Base-by-base conservation (phyloP, 768 basidiomycete genomes). In the Candolleomyces eurysporus region DNA sequence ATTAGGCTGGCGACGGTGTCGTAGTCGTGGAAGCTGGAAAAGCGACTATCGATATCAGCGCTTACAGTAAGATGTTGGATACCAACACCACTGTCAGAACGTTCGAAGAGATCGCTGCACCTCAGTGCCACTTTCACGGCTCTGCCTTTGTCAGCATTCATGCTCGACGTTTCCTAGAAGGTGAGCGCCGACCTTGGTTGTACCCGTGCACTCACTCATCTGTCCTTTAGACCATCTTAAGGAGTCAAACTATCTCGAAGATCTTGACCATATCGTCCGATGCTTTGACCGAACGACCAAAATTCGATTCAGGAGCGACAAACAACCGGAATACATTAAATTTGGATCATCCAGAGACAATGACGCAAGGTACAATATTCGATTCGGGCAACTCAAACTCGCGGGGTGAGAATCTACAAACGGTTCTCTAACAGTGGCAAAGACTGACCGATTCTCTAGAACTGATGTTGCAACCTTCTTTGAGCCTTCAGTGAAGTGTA, bases 1-100 rank as follows among this genome's bases (percentile, higher is more conserved):
- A 21, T 10, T 30, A 83, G 82, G 70, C 66, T 5, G 78, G 78
- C 13, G 67, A 82, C 45, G 81, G 79, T 5, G 71, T 85, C 5
- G 72, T 84, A 57, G 73, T 87, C 40, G 22, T 17, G 7, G 64
- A 71, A 0, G 57, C 67, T 2, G 68, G 69, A 5, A 62, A 68
- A 22, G 85, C 82, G 31, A 86, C 84, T 1, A 71, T 86, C 26
- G 84, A 87, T 61, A 72, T 85, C 45, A 84, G 79, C 59, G 76
- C 81, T 13, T 85, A 85, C 59, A 74, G 68, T 30, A 72, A 66
- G 0, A 59, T 69, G 45, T 17, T 14, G 13, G 42, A 43, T 43
- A 43, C 45, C 45, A 10, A 55, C 65, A 0, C 54, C n/a, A 36
- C 8, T 45, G 42, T 26, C 26, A 26, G 2, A 26, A 26, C 26